A percentile compares a stretch with the other conserved stretches of the same genome.
These are phyloP conservation scores for Chalciporus sphaerocephalus DNA, from an alignment of 768 basidiomycete species.

Conservation along the genomic window DNA sequence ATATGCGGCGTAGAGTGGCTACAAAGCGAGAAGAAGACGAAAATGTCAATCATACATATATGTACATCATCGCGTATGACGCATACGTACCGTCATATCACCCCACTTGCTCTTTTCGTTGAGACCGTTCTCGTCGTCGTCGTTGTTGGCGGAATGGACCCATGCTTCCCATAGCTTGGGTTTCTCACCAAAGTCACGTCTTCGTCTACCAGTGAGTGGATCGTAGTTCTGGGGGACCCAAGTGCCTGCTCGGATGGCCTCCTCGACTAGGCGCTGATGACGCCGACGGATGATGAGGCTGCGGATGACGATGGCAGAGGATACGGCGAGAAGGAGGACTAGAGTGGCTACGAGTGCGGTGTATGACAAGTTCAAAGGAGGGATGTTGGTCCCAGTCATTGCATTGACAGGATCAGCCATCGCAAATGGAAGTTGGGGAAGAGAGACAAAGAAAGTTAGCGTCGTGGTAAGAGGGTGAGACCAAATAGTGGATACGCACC, in stretches of 20 bases:
- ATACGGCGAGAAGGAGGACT: conserved; percentile 62
- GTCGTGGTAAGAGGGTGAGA: not conserved
- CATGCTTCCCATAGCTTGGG: conserved; percentile 30
- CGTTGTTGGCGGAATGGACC: conserved; percentile 8
- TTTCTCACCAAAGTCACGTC: conserved; percentile 30
- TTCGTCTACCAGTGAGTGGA: conserved; percentile 13
- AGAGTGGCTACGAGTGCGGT: conserved; percentile 58
- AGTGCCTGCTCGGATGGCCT: conserved; percentile 62
- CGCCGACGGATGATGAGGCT: conserved; percentile 62
- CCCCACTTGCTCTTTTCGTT: conserved; percentile 26
- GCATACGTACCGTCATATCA: conserved; percentile 25
- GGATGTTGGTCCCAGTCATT: not conserved
- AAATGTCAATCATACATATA: not conserved
- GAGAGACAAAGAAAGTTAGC: not conserved
- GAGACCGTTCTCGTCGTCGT: conserved; percentile 9
- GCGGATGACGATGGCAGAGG: conserved; percentile 60
- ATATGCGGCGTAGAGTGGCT: conserved; percentile 27
- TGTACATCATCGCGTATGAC: not conserved
- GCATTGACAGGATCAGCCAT: conserved; percentile 18
- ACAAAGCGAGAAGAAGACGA: not conserved
- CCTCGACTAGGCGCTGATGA: conserved; percentile 53
- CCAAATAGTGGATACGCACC: conserved; percentile 17
- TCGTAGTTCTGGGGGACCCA: conserved; percentile 40
- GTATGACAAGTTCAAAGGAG: conserved; percentile 21
- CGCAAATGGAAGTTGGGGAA: not conserved